Base-by-base conservation (phyloP, 495 filamentous ascomycete genomes). In the Cercophora scortea region DNA sequence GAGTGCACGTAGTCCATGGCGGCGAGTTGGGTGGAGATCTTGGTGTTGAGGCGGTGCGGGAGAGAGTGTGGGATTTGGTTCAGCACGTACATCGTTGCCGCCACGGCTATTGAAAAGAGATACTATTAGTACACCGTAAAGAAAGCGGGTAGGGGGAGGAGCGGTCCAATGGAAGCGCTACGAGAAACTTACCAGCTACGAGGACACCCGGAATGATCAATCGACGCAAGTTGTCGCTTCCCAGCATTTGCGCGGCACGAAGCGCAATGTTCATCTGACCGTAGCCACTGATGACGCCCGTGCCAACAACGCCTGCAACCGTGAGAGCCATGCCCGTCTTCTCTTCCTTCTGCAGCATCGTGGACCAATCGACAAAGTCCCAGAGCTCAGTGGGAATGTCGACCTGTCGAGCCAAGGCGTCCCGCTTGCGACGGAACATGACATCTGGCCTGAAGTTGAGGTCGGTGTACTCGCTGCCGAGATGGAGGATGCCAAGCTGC, bases 321-420 rank as follows among this genome's bases (percentile, higher is more conserved):
- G 93, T 97, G 68, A 98, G 76, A 39, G 94, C 92, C 84, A 97
- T 87, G 54, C 93, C 83, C 32, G 90, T 72, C 72, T 97, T 96
- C 73, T 98, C 94, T 64, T 98, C 90, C 45, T 82, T 77, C 60
- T 97, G 89, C 75, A 93, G 83, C 9, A 96, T 72, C 10, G 80
- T 84, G 34, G 78, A 74, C 60, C 90, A 72, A 65, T 98, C 94
- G 64, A 97, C 89, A 73, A 98, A 96, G 66, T 98, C 93, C 78
- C 79, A 86, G 0, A 95, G 51, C 57, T 97, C 91, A 16, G 93
- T 83, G 47, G 95, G 82, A 15, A 93, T 80, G 56, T 96, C 84
- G 16, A 98, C 82, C 61, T 93, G 83, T 54, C 87, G 79, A 8
- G 86, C 94, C 16, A 95, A 69, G 6, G 82, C 78, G 63, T 97